A percentile compares a stretch with the other conserved stretches of the same genome.
Evolutionary conservation across 2,329 filamentous ascomycete genomes (phyloP).

Genomic region (Exophiala alcalophila): DNA sequence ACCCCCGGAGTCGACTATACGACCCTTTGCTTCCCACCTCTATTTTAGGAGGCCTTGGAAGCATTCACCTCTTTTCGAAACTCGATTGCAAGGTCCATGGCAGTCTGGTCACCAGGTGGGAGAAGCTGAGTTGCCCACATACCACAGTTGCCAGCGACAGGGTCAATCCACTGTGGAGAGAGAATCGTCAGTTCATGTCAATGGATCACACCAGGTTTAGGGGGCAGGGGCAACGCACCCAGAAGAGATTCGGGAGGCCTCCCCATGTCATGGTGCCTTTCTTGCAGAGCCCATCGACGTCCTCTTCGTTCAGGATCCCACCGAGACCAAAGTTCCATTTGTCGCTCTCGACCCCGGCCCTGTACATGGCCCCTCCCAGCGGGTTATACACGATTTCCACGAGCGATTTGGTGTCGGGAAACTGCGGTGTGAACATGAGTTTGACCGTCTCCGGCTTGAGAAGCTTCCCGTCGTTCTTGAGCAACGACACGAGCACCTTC

Average conservation of each 20-base stretch:
- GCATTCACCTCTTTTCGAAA: constrained; percentile 25
- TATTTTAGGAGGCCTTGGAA: too few species aligned
- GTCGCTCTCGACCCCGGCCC: constrained; percentile 9
- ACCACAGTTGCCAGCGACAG: constrained; percentile 23
- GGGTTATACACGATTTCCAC: constrained; percentile 3
- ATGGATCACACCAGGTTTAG: neutral
- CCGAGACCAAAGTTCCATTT: constrained; percentile 23
- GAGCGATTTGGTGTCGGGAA: constrained; percentile 10
- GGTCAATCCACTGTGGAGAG: constrained; percentile 28
- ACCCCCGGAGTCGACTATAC: too few species aligned
- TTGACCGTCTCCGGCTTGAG: constrained; percentile 31
- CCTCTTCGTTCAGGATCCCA: constrained; percentile 19
- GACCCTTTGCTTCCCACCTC: too few species aligned
- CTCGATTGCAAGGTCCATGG: constrained; percentile 15
- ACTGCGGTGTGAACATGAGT: constrained; percentile 24
- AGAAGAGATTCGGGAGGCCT: constrained; percentile 30
- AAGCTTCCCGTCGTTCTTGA: constrained; percentile 35
- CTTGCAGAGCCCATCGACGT: constrained; percentile 19
- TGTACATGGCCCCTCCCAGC: constrained; percentile 8
- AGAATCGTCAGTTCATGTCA: constrained; percentile 1
- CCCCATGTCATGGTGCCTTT: constrained; percentile 29
- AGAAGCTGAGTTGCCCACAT: constrained; percentile 29
- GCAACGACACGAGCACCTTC: constrained; percentile 34
- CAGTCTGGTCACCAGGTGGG: constrained; percentile 26
- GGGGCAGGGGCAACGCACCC: constrained; percentile 16